phyloP scores from a whole-genome alignment of 2,329 filamentous ascomycete species.

The Talaromyces albobiverticillius region DNA sequence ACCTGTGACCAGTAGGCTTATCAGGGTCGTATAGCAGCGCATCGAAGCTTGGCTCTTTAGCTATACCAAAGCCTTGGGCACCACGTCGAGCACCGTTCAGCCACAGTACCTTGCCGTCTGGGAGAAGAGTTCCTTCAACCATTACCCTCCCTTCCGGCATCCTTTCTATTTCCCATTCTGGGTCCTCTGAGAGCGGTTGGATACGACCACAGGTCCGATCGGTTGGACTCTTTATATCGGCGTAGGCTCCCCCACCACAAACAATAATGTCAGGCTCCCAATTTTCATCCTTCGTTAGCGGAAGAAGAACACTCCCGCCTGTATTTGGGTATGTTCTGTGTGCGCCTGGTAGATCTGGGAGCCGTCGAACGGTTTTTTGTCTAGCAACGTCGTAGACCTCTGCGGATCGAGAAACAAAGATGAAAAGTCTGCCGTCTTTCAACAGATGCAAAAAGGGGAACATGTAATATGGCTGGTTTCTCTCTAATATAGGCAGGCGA shows the following conservation, averaged over 20 bases:
- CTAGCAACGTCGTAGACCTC: conserved; percentile 54
- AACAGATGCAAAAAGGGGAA: conserved; percentile 62
- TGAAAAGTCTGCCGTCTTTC: conserved; percentile 55
- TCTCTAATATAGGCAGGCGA: conserved; percentile 53
- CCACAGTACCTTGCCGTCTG: conserved; percentile 60
- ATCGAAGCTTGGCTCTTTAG: conserved; percentile 52
- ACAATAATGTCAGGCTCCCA: conserved; percentile 56
- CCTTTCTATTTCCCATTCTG: conserved; percentile 56
- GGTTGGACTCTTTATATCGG: conserved; percentile 57
- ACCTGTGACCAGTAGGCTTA: conserved; percentile 51
- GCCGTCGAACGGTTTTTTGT: conserved; percentile 43
- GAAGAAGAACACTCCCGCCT: conserved; percentile 57
- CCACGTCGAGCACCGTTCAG: conserved; percentile 59
- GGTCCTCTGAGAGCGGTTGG: conserved; percentile 47
- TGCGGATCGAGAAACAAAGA: conserved; percentile 56
- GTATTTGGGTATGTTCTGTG: conserved; percentile 62
- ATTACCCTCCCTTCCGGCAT: conserved; percentile 60
- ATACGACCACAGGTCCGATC: conserved; percentile 59
- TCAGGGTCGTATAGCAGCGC: conserved; percentile 58
- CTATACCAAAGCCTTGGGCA: conserved; percentile 60
- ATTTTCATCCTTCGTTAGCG: conserved; percentile 50
- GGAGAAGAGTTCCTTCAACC: conserved; percentile 59
- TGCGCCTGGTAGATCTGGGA: conserved; percentile 54
- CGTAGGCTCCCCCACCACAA: conserved; percentile 59
- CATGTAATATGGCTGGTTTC: conserved; percentile 63